Percentiles rank a stretch among this genome's conserved stretches.
These are phyloP conservation scores for Saccharomyces hybrid DNA, from an alignment of 1,139 yeast species.

Conservation along the genomic window DNA sequence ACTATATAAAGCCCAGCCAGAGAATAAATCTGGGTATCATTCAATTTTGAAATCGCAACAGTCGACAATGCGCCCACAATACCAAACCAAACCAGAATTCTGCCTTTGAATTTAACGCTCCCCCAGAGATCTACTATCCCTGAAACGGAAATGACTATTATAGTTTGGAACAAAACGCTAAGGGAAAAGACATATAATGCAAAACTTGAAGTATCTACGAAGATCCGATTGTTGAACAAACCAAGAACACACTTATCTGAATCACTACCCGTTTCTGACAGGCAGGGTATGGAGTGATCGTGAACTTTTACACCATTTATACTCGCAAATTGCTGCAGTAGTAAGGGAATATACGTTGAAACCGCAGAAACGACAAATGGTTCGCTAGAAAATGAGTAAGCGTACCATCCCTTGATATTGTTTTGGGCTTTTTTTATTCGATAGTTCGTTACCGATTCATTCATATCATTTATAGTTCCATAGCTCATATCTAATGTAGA, in stretches of 20 bases:
- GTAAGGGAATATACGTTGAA: slow-evolving; percentile 60
- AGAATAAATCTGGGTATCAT: slow-evolving; percentile 41
- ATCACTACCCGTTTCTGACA: slow-evolving; percentile 9
- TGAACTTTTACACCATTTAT: slow-evolving; percentile 51
- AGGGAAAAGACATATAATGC: slow-evolving; percentile 62
- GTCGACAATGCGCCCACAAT: slow-evolving; percentile 47
- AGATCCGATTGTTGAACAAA: slow-evolving; percentile 20
- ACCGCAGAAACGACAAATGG: slow-evolving; percentile 68
- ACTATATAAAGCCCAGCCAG: slow-evolving; percentile 50
- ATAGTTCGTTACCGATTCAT: slow-evolving; percentile 2
- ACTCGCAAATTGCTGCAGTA: slow-evolving; percentile 58
- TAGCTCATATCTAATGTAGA: slow-evolving; percentile 1
- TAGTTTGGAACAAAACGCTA: slow-evolving; percentile 55
- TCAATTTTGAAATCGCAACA: slow-evolving; percentile 37
- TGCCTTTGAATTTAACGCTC: slow-evolving; percentile 30
- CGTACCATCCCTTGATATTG: slow-evolving; percentile 45
- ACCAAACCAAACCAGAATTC: slow-evolving; percentile 46
- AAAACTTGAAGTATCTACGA: slow-evolving; percentile 57
- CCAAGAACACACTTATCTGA: slow-evolving; percentile 37
- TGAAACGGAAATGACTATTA: slow-evolving; percentile 57
- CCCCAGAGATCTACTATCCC: slow-evolving; percentile 61
- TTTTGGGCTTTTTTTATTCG: slow-evolving; percentile 24
- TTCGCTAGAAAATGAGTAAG: slow-evolving; percentile 62
- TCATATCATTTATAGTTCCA: slow-evolving; percentile 4
- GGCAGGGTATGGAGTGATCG: slow-evolving; percentile 44